Evolutionary conservation across 805 yeast genomes (phyloP).

Genomic region (Teunomyces cretensis): DNA sequence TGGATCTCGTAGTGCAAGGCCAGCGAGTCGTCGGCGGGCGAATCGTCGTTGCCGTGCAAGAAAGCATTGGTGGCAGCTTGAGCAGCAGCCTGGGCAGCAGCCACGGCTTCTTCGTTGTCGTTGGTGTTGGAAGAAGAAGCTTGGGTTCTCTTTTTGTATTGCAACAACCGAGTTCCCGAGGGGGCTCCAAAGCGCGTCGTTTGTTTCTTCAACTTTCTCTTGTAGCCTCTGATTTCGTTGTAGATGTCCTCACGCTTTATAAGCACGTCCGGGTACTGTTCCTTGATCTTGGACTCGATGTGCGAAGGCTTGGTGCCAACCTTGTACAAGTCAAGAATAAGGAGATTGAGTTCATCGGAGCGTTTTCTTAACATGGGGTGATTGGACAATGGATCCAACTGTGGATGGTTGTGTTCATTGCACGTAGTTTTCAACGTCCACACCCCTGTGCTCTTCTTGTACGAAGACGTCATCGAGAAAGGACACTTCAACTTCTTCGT

Average conservation of each 20-base stretch:
- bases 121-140: background rate
- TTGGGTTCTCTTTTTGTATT: conserved; percentile 22
- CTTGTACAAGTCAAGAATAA: conserved; percentile 52
- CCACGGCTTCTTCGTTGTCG: conserved; percentile 10
- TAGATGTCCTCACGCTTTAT: conserved; percentile 59
- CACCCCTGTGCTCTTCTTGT: conserved; percentile 46
- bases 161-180: conserved; percentile 16
- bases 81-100: conserved; percentile 11
- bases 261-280: conserved; percentile 52
- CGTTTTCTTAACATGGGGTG: conserved; percentile 59
- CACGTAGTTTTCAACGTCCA: conserved; percentile 56
- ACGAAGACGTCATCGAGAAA: conserved; percentile 58
- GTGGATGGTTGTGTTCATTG: conserved; percentile 60
- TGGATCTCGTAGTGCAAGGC: conserved; percentile 22
- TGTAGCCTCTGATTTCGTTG: conserved; percentile 56
- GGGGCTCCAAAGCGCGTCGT: conserved; percentile 24
- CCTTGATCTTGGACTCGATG: conserved; percentile 51
- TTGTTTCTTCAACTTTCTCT: conserved; percentile 48
- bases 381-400: conserved; percentile 52
- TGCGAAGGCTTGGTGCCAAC: conserved; percentile 56
- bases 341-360: conserved; percentile 49
- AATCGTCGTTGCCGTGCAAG: conserved; percentile 11
- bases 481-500: conserved; percentile 58
- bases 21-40: conserved; percentile 14
- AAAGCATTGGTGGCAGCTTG: conserved; percentile 21